Base-by-base conservation (phyloP, 2,329 filamentous ascomycete species). In the Colletotrichum abscissum region DNA sequence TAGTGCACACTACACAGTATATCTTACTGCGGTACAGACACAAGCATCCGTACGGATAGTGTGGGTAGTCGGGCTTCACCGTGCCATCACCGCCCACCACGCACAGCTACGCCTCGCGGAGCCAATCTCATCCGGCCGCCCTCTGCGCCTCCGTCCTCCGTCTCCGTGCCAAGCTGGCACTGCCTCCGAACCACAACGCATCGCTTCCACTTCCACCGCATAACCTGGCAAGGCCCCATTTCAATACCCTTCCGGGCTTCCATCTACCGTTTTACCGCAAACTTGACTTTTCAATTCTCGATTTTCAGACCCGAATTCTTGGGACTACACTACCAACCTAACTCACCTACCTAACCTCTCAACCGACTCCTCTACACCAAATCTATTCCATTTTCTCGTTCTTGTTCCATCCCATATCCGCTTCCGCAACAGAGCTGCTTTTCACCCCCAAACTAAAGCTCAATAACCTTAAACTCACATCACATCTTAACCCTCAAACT, bases 391-490 rank as follows among this genome's bases (percentile, higher is more conserved):
- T 26, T 19, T 19, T 68, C 57, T 54, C n/a, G 28, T 54, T 52
- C 69, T 54, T 24, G 38, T 52, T 30, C 69, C 69, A 58, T 69
- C 57, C 52, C 65, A 63, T 24, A 22, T 35, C 52, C 28, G 5
- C 22, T 5, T 5, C 22, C 4, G 46, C n/a, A 24, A n/a, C 5
- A 30, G n/a, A 22, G 24, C 46, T 63, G 19, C 16, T 16, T 14
- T 49, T 42, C 28, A 16, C 14, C 38, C 5, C 14, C 4, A n/a
- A 52, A 5, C 26, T 52, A 19, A 26, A 55, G 33, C 33, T 46
- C 30, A 46, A n/a, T 59, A 64, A 65, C 60, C 66, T 73, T 65
- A 56, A 65, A 60, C 56, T 49, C 42, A 69, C 63, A 24, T 73
- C 62, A 26, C 68, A 59, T n/a, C 58, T 57, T 19, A 56, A 12